Evolutionary conservation across 805 yeast genomes (phyloP), one percentile per base, ranked within the genome.

Genomic region (Suhomyces vadensis): DNA sequence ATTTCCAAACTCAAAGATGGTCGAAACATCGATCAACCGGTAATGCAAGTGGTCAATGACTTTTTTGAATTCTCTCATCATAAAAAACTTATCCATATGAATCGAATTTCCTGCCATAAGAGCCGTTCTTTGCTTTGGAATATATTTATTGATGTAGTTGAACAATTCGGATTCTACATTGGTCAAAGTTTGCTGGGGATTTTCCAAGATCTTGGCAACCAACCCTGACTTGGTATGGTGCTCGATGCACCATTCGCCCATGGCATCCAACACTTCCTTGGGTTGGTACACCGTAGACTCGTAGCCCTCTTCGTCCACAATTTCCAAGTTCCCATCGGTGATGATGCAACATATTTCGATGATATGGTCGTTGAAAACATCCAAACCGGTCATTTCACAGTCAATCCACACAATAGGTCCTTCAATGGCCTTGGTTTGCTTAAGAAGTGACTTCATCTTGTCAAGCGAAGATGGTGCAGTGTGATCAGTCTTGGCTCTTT

Each of bases 331-430:
- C 7, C 87, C 89, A 57, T 92, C 96, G 1, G 99, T 94, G 37
- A 94, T 73, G 31, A 92, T 69, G 61, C 97, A 90, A 61, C 97
- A 88, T 21, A 94, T 83, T 64, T 94, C 99, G 47, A 94, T 87
- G 54, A 94, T 91, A 46, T 78, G 81, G 61, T 94, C 98, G 27
- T 57, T 53, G 38, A 67, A 63, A n/a, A 83, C 81, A 54, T 92
- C 85, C 31, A 94, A 69, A 0, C 99, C 99, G 0, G 99, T 94
- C 99, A 94, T 94, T 63, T 94, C 99, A 65, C 98, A 94, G 67
- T 94, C 99, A 13, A 94, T 76, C 99, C 99, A 94, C 3, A 94
- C 95, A 14, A 92, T 72, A 1, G 75, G 75, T 43, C 63, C 60
- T 47, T 46, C 43, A 36, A 37, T 39, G 13, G 20, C 20, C 27